Conservation (phyloP, 768 basidiomycete species). For the Rhodotorula kratochvilovae region DNA sequence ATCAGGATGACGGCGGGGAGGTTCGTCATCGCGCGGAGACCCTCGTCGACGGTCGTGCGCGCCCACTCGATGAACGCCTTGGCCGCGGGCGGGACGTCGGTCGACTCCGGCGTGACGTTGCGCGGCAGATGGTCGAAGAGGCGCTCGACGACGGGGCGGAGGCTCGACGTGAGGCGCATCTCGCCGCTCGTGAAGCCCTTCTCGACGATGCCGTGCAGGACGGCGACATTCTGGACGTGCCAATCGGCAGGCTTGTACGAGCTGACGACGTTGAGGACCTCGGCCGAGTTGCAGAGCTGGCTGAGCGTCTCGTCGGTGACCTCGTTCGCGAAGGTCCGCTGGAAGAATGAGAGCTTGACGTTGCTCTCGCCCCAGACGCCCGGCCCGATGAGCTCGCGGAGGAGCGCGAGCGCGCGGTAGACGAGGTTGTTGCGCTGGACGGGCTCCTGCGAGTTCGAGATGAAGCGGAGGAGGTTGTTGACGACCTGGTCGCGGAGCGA, state of each 20-base stretch:
- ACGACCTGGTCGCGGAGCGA: conserved; percentile 83
- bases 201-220: conserved; percentile 75
- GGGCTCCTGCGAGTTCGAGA: conserved; percentile 57
- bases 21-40: conserved; percentile 65
- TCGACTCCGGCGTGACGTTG: conserved; percentile 17
- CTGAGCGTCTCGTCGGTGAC: conserved; percentile 63
- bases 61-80: conserved; percentile 71
- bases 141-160: conserved; percentile 42
- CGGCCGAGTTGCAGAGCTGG: conserved; percentile 72
- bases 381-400: conserved; percentile 74
- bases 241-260: conserved; percentile 77
- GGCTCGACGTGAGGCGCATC: conserved; percentile 68
- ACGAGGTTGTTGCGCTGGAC: conserved; percentile 48
- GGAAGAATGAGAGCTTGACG: conserved; percentile 85
- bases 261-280: conserved; percentile 80
- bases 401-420: conserved; percentile 49
- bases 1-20: conserved; percentile 78
- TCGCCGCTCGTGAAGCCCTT: conserved; percentile 70
- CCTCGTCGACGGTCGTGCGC: conserved; percentile 68
- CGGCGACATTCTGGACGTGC: conserved; percentile 66
- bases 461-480: conserved; percentile 88
- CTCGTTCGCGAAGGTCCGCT: conserved; percentile 69
- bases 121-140: conserved; percentile 41
- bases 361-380: conserved; percentile 86
- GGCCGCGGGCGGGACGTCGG: conserved; percentile 17